phyloP scores from a whole-genome alignment of 148 eudicot species.

The Chenopodium album region DNA sequence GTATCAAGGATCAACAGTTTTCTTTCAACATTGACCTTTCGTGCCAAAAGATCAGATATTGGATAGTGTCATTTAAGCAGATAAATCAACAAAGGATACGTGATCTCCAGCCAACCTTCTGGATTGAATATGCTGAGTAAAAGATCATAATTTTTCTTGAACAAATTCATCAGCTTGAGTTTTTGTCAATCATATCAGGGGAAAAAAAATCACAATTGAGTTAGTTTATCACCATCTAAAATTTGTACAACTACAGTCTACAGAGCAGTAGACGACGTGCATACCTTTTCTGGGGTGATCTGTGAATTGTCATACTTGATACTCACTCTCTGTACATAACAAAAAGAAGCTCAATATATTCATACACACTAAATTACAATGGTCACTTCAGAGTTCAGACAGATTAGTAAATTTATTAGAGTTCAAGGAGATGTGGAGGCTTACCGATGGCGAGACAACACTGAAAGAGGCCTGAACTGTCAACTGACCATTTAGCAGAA shows the following conservation, averaged over 20 bases:
- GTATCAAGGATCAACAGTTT: constrained; percentile 34
- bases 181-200: neutral
- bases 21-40: neutral
- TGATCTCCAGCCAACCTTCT: constrained; percentile 90
- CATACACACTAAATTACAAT: neutral
- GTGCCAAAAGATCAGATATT: neutral
- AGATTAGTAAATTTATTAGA: neutral
- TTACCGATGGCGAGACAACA: constrained; percentile 66
- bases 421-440: neutral
- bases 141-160: constrained; percentile 71
- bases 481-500: constrained; percentile 70
- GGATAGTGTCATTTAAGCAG: neutral
- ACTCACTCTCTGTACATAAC: constrained; percentile 54
- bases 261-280: neutral
- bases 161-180: constrained; percentile 69
- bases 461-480: constrained; percentile 67
- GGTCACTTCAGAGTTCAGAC: neutral
- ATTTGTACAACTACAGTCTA: neutral
- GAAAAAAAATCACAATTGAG: neutral
- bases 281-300: constrained; percentile 66
- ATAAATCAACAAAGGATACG: constrained; percentile 56
- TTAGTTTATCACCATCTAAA: neutral
- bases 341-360: neutral
- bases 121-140: constrained; percentile 82
- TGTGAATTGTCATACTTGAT: constrained; percentile 49